Conservation (phyloP, 2,329 filamentous ascomycete species). For the Diplodia mutila region DNA sequence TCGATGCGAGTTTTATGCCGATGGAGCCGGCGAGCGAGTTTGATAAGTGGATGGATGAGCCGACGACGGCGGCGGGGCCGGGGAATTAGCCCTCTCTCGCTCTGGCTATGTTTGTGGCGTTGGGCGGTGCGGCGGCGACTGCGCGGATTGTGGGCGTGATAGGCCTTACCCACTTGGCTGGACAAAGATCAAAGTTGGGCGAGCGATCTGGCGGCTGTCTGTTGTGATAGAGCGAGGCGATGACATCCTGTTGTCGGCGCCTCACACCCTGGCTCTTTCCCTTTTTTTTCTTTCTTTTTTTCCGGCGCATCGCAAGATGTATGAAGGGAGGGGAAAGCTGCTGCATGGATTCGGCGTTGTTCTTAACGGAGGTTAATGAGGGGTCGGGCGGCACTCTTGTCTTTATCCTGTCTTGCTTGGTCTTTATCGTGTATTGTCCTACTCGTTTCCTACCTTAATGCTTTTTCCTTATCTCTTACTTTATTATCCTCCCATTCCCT, state of each 20-base stretch:
- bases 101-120: background rate
- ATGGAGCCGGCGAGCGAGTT: conserved; percentile 50
- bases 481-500: background rate
- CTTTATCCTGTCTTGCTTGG: background rate
- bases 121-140: too few species aligned
- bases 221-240: background rate
- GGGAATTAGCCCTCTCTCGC: background rate
- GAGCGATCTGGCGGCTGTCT: background rate
- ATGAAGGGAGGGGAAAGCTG: conserved; percentile 1
- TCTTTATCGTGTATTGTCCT: background rate
- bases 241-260: background rate
- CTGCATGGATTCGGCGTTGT: conserved; percentile 21
- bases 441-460: background rate
- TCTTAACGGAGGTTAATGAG: background rate
- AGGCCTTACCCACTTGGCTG: background rate
- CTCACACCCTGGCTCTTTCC: background rate
- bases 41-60: conserved; percentile 51
- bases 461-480: conserved; percentile 5
- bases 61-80: conserved; percentile 2
- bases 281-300: background rate
- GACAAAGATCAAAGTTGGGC: background rate
- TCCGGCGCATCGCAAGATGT: background rate
- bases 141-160: too few species aligned
- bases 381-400: background rate
- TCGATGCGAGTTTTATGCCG: conserved; percentile 40